Base-by-base conservation (phyloP, 2,329 filamentous ascomycete genomes). In the Diaporthe sp. region DNA sequence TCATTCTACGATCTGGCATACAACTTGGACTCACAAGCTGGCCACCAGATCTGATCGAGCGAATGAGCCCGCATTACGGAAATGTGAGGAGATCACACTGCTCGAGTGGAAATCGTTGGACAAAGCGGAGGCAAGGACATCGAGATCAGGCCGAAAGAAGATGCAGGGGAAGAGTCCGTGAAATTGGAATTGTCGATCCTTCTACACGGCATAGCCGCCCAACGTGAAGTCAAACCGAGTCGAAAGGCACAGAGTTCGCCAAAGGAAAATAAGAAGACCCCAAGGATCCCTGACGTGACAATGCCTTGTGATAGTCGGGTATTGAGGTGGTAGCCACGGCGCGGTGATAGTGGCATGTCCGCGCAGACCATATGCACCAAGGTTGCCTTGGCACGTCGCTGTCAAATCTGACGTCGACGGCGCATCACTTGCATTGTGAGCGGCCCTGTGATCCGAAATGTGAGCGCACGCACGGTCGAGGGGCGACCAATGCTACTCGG, bases 171-270 rank as follows among this genome's bases (percentile, higher is more conserved):
- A 22, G 10, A 13, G 55, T 6, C 30, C 28, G n/a, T 13, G 2
- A n/a, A 25, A 38, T n/a, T 38, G 19, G 30, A 8, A 35, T 35
- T 38, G 30, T 10, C 30, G 17, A 15, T 58, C 30, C 5, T n/a
- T 22, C 2, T 12, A 2, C 1, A 4, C 8, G 25, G 3, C 25
- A 3, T 7, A 30, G 15, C 4, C 25, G 12, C 12, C 0, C 3
- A 4, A 45, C 7, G 8, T 30, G 9, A 4, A 25, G 12, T 2
- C 58, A 30, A 12, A 30, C 22, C 9, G 15, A 22, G 17, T 9
- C 3, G 4, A 61, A 19, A 2, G 2, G 1, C 15, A 4, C 35
- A 28, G 58, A 61, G 2, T n/a, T n/a, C n/a, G n/a, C 35, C 10
- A 38, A 10, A 38, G 35, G 35, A 38, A 38, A 10, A 64, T 30